Conservation (phyloP, 1,139 yeast species). For the Candida glucosophila region DNA sequence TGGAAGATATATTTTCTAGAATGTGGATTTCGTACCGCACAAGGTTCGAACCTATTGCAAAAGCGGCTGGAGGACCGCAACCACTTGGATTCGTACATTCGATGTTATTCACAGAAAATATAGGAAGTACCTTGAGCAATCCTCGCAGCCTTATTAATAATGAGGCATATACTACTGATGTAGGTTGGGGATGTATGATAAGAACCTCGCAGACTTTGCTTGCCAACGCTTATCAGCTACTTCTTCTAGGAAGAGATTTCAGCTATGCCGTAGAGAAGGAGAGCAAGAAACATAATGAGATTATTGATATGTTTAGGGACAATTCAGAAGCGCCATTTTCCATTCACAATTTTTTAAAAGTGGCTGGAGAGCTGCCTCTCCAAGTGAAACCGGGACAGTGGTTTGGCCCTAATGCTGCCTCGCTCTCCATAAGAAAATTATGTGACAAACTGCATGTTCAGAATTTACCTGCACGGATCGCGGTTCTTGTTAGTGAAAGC, state of each 20-base stretch:
- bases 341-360: slow-evolving; percentile 73
- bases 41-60: slow-evolving; percentile 66
- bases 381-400: slow-evolving; percentile 86
- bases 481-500: slow-evolving; percentile 58
- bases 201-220: slow-evolving; percentile 86
- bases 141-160: slow-evolving; percentile 26
- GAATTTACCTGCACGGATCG: slow-evolving; percentile 16
- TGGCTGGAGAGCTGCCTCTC: slow-evolving; percentile 56
- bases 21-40: slow-evolving; percentile 79
- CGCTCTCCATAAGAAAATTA: slow-evolving; percentile 36
- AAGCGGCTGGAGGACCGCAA: slow-evolving; percentile 62
- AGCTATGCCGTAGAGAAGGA: slow-evolving; percentile 13
- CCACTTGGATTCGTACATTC: slow-evolving; percentile 58
- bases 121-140: slow-evolving; percentile 17
- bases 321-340: slow-evolving; percentile 61
- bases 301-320: slow-evolving; percentile 63
- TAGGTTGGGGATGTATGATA: slow-evolving; percentile 99
- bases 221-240: slow-evolving; percentile 59
- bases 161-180: slow-evolving; percentile 73
- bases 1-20: slow-evolving; percentile 50
- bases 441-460: slow-evolving; percentile 19
- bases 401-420: slow-evolving; percentile 97
- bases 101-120: slow-evolving; percentile 26
- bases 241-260: slow-evolving; percentile 39
- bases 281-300: slow-evolving; percentile 20